A percentile compares a stretch with the other conserved stretches of the same genome.
Conservation (phyloP, 2,329 filamentous ascomycete genomes). For the Nothopassalora personata region DNA sequence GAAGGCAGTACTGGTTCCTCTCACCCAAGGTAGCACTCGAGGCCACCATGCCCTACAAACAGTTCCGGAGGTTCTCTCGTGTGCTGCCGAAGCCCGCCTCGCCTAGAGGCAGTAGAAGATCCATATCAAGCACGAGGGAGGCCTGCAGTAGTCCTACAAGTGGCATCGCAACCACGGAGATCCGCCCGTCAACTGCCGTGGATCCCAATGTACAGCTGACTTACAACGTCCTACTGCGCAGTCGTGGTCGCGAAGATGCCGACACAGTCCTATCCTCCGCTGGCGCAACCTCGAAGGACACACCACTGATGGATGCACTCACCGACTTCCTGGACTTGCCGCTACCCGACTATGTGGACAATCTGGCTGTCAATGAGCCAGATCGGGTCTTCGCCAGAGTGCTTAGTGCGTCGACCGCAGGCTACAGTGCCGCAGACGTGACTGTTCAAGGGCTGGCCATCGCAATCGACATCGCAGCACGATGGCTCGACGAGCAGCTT, state of each 20-base stretch:
- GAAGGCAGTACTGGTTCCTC: background rate
- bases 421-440: background rate
- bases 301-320: background rate
- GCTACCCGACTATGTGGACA: slow-evolving; percentile 1
- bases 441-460: slow-evolving; percentile 8
- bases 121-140: background rate
- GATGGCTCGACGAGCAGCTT: slow-evolving; percentile 16
- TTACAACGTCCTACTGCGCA: background rate
- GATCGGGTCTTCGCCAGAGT: slow-evolving; percentile 2
- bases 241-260: background rate
- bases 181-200: background rate
- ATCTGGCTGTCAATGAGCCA: background rate
- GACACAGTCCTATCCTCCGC: background rate
- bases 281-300: background rate
- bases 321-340: background rate
- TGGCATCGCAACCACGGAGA: background rate
- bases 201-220: background rate
- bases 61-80: background rate
- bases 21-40: background rate
- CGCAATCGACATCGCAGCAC: slow-evolving; percentile 12
- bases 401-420: background rate
- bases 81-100: background rate
- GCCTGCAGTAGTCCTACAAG: background rate
- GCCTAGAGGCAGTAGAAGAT: background rate
- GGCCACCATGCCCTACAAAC: background rate